These are phyloP conservation scores for Suhomyces bribrorum DNA, from an alignment of 1,139 yeast genomes.

Conservation along the genomic window DNA sequence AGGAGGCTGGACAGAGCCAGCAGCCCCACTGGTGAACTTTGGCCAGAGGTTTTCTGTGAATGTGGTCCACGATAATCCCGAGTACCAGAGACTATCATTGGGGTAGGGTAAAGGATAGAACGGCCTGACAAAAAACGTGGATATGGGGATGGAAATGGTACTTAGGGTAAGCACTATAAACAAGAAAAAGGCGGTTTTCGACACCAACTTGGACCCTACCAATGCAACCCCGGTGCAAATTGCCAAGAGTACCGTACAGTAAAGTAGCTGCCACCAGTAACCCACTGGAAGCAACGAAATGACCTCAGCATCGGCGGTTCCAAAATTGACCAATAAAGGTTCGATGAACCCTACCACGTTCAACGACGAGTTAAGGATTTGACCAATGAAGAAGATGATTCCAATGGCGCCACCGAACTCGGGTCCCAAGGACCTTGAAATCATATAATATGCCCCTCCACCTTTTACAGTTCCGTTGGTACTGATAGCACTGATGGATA, in stretches of 20 bases:
- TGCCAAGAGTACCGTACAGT: constrained; percentile 66
- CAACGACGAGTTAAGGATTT: constrained; percentile 71
- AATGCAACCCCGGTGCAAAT: constrained; percentile 77
- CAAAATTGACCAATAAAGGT: constrained; percentile 70
- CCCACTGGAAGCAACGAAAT: constrained; percentile 53
- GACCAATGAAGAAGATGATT: constrained; percentile 73
- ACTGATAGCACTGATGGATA: constrained; percentile 76
- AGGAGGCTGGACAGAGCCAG: constrained; percentile 71
- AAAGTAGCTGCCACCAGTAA: constrained; percentile 56
- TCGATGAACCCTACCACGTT: constrained; percentile 81
- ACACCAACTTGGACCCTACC: constrained; percentile 80
- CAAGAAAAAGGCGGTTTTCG: constrained; percentile 77
- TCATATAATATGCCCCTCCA: constrained; percentile 85
- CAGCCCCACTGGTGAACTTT: constrained; percentile 83
- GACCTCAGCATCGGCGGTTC: constrained; percentile 57
- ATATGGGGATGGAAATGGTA: constrained; percentile 80
- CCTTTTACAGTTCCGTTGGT: constrained; percentile 84
- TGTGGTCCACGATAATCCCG: constrained; percentile 74
- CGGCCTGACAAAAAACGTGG: constrained; percentile 66
- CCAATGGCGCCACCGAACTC: constrained; percentile 88
- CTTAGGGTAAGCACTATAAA: constrained; percentile 70
- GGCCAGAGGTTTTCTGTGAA: constrained; percentile 70
- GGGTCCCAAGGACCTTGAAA: constrained; percentile 75
- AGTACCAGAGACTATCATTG: constrained; percentile 52
- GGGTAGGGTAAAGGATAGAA: constrained; percentile 48